These are phyloP conservation scores for Boletus sensibilis DNA, from an alignment of 768 basidiomycete genomes.

Conservation along the genomic window DNA sequence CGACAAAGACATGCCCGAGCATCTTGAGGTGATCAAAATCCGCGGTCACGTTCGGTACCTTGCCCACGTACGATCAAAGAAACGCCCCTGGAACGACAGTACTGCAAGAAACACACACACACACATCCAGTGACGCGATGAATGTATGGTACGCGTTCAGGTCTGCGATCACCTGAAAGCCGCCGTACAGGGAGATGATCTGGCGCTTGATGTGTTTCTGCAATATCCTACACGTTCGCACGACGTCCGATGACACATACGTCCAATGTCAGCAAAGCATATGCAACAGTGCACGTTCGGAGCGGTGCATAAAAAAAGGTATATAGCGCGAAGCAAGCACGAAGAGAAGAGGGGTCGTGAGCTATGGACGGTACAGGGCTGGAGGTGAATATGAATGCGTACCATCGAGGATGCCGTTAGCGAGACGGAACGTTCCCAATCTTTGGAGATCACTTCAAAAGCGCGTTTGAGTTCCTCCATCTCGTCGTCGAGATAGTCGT, in stretches of 20 bases:
- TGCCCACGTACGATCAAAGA: background rate
- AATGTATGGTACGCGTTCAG: constrained; percentile 92
- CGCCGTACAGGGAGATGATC: constrained; percentile 91
- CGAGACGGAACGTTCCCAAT: constrained; percentile 66
- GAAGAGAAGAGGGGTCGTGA: background rate
- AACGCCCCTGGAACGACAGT: background rate
- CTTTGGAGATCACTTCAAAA: constrained; percentile 71
- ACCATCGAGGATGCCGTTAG: constrained; percentile 36
- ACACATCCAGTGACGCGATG: constrained; percentile 79
- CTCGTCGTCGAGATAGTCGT: constrained; percentile 96
- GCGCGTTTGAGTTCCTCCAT: constrained; percentile 73
- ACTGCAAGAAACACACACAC: background rate
- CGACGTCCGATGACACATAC: too few relatives aligned
- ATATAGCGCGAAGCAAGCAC: constrained; percentile 9
- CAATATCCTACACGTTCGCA: constrained; percentile 46
- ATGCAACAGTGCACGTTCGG: background rate
- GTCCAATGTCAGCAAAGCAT: background rate
- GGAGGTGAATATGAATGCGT: background rate
- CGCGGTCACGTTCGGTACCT: constrained; percentile 76
- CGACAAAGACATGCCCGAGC: constrained; percentile 95
- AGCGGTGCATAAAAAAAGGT: background rate
- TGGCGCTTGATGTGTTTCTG: constrained; percentile 97
- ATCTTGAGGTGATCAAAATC: constrained; percentile 96
- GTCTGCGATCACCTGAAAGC: constrained; percentile 95
- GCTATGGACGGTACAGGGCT: background rate